These are phyloP conservation scores for Xylona heveae DNA, from an alignment of 495 filamentous ascomycete genomes.

Conservation along the genomic window DNA sequence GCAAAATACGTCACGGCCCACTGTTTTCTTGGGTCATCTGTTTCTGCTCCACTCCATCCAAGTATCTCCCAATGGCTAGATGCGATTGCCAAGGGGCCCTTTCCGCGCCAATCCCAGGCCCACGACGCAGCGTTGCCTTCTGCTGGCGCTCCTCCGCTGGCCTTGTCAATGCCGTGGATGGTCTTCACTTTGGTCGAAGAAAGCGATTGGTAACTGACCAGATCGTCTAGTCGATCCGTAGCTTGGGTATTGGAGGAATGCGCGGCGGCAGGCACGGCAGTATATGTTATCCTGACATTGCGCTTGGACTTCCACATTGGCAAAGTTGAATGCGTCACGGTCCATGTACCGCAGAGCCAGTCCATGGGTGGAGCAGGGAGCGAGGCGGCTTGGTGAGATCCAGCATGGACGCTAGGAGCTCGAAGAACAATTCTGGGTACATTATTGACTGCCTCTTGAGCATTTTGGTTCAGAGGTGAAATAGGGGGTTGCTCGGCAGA, in stretches of 20 bases:
- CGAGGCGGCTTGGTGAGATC: too few species aligned
- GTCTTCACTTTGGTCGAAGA: conserved; percentile 27
- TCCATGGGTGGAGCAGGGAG: conserved; percentile 29
- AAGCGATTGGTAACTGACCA: conserved; percentile 38
- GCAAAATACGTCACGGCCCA: conserved; percentile 63
- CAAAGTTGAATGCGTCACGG: conserved; percentile 56
- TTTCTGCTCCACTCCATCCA: conserved; percentile 32
- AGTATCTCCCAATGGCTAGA: conserved; percentile 53
- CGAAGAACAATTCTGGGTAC: too few species aligned
- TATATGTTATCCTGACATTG: conserved; percentile 60
- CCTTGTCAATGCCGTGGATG: conserved; percentile 42
- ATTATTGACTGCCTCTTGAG: too few species aligned
- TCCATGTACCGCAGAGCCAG: conserved; percentile 48
- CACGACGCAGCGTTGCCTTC: conserved; percentile 19
- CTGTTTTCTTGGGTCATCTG: conserved; percentile 14
- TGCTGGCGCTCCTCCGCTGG: conserved; percentile 13
- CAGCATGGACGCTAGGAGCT: too few species aligned
- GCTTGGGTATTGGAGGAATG: conserved; percentile 5
- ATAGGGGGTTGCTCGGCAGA: too few species aligned
- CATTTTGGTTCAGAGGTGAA: too few species aligned
- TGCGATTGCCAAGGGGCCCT: conserved; percentile 40
- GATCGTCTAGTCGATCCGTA: conserved; percentile 34
- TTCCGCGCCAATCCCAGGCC: conserved; percentile 52
- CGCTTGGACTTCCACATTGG: conserved; percentile 49
- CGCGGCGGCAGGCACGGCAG: conserved; percentile 17